Base-by-base conservation (phyloP, 495 filamentous ascomycete species). In the Neurospora sp. region DNA sequence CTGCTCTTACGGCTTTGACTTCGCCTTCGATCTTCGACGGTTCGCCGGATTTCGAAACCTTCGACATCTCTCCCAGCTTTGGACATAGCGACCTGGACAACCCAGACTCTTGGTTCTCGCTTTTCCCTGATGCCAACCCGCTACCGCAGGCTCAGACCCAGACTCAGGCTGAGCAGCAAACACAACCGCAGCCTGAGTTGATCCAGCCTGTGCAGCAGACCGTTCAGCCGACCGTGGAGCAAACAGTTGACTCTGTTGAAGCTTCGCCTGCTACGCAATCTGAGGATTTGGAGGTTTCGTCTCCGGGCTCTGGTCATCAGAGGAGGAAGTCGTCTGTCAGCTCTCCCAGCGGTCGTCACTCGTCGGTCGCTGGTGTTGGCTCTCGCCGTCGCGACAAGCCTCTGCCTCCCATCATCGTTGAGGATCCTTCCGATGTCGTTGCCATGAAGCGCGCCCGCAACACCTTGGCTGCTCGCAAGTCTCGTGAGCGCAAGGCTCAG, bases 361-460 rank as follows among this genome's bases (percentile, higher is more conserved):
- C 93, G 27, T 86, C 88, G 71, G 85, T 92, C 16, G 83, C 91
- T 75, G 93, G 93, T 73, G 90, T 95, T 69, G 87, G 83, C 76
- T 79, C 91, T 74, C 90, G 92, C 71, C 88, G 90, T 73, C 88
- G 90, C 69, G 88, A 93, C 78, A 94, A 93, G 85, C 90, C 92
- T 48, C 86, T 97, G 35, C 91, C 92, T 71, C 91, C 92, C 9
- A 93, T 98, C 80, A 83, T 86, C 37, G 86, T 92, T 20, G 89
- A 91, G 40, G 94, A 98, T 78, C 91, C 91, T 0, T 81, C 79
- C 40, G 92, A 94, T 77, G 82, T 83, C 1, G 81, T 92, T 16
- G 93, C 93, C 11, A 88, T 93, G 85, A 98, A 98, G 88, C 93
- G 96, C 75, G 95, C 94, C 41, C 91, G 94, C 73, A 99, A 99